phyloP scores from a whole-genome alignment of 202 grass and related monocot species.

The Schoenoplectus tabernaemontani region DNA sequence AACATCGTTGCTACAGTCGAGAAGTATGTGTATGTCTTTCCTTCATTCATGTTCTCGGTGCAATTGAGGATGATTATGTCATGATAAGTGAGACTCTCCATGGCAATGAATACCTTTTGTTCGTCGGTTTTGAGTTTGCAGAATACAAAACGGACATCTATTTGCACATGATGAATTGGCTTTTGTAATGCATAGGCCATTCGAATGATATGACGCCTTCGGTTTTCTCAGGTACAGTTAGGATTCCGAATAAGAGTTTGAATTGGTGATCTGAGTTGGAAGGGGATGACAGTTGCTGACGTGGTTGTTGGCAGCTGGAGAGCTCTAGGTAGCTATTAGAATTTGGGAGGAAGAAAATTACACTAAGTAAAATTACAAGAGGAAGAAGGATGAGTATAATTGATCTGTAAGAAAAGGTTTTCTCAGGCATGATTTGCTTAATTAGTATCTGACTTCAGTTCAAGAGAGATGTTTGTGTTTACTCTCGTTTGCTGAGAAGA shows the following conservation, averaged over 20 bases:
- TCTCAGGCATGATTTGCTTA: not conserved
- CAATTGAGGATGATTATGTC: conserved; percentile 69
- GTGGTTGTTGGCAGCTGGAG: conserved; percentile 11
- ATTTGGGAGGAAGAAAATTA: conserved; percentile 28
- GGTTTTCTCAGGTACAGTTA: conserved; percentile 33
- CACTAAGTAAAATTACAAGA: conserved; percentile 27
- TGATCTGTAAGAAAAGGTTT: conserved; percentile 5
- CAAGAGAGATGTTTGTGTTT: not conserved
- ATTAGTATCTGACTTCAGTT: not conserved
- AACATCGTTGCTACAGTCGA: conserved; percentile 20
- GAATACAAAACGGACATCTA: conserved; percentile 60
- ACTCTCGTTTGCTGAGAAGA: not conserved
- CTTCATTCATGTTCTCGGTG: conserved; percentile 65
- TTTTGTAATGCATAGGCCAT: conserved; percentile 65
- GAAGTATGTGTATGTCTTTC: conserved; percentile 67
- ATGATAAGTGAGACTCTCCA: conserved; percentile 52
- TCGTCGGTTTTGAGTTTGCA: conserved; percentile 59
- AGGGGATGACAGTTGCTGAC: not conserved
- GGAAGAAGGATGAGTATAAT: conserved; percentile 35
- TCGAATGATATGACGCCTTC: conserved; percentile 62
- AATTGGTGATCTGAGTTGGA: conserved; percentile 14
- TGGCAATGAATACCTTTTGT: conserved; percentile 51
- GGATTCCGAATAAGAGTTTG: conserved; percentile 61
- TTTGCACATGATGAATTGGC: not conserved
- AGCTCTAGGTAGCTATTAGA: conserved; percentile 15